Evolutionary conservation across 257 asterid genomes (phyloP).

Genomic region (Capsicum pubescens): DNA sequence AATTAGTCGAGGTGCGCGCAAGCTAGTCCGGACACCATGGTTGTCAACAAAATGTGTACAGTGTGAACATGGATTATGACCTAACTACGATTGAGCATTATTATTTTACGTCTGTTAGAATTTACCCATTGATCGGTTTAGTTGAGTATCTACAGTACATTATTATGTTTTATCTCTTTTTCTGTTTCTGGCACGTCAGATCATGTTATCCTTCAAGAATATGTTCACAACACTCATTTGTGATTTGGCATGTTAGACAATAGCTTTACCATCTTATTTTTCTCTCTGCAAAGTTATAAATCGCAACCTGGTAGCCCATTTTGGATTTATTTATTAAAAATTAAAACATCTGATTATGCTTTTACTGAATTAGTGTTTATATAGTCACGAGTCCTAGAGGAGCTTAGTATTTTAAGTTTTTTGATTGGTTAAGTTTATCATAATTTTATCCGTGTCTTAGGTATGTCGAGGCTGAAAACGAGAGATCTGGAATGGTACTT

Average conservation of each 20-base stretch:
- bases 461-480: slow-evolving; percentile 65
- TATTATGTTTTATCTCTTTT: background rate
- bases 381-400: background rate
- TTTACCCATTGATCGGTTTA: background rate
- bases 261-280: slow-evolving; percentile 3
- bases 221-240: background rate
- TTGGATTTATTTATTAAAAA: background rate
- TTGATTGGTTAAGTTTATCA: background rate
- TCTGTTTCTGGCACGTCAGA: background rate
- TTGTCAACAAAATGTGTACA: background rate
- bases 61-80: background rate
- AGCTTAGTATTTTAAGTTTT: background rate
- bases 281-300: background rate
- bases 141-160: slow-evolving; percentile 2
- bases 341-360: slow-evolving; percentile 1
- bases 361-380: background rate
- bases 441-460: slow-evolving; percentile 36
- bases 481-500: slow-evolving; percentile 92
- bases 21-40: background rate
- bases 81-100: background rate
- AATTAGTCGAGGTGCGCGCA: background rate
- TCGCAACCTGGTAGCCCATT: background rate
- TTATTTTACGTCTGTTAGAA: background rate
- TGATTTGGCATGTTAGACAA: slow-evolving; percentile 5
- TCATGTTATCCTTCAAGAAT: slow-evolving; percentile 2